Base-by-base conservation (phyloP, 1,284 basidiomycete species). In the Cerioporus squamosus region DNA sequence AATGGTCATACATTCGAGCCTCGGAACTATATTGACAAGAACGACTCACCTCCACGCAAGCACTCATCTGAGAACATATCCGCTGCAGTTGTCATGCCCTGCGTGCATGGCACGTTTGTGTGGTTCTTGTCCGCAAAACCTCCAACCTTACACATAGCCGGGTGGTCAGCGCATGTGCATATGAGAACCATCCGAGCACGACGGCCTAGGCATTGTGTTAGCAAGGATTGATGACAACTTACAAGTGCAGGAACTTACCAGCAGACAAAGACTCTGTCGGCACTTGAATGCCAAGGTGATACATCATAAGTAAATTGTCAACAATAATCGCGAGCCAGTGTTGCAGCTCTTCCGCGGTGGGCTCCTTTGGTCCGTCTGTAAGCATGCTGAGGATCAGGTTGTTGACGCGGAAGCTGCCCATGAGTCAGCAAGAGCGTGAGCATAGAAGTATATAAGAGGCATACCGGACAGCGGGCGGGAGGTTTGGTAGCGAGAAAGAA, bases 121-220 rank as follows among this genome's bases (percentile, higher is more conserved):
- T 58, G 56, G 12, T 38, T 49, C 29, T 72, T 65, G 46, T 73
- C 71, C 1, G 67, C 72, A 57, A 72, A 72, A 1, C 74, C 70
- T n/a, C 59, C 59, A 2, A 74, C 24, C 51, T 71, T 71, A 57
- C 68, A 70, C 63, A 73, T 66, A 1, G 72, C 72, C 0, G 74
- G 74, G 47, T 75, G 71, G 47, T 74, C 74, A 20, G 48, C 23
- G 17, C 42, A 50, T 24, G 49, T n/a, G 38, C 71, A 71, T 17
- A 69, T 63, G 6, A 73, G 51, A 1, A 62, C 64, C 5, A 72
- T 67, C 10, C 66, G 68, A 1, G 70, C 59, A 10, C 40, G 62
- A 14, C 66, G 66, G 10, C 68, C 72, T 72, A 40, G 24, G 60
- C 62, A 6, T 68, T 49, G 10, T 72, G 59, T 40, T 63, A 68